Evolutionary conservation across 768 basidiomycete species (phyloP).

Genomic region (Lactarius akahatsu): DNA sequence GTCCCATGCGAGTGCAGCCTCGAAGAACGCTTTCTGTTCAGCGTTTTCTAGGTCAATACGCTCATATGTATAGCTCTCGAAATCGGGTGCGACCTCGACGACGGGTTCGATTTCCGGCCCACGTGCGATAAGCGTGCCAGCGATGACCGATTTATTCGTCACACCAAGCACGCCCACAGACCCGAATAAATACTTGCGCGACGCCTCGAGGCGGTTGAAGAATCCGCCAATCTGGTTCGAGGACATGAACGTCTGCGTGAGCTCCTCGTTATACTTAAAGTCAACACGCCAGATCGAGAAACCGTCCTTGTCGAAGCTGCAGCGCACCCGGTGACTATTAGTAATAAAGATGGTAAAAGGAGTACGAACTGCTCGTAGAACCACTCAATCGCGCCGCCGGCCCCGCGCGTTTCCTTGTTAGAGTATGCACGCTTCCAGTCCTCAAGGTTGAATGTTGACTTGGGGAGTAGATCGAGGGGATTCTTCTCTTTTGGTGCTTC

Average conservation of each 20-base stretch:
- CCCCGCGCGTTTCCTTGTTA: slow-evolving; percentile 92
- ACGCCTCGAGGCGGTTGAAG: slow-evolving; percentile 97
- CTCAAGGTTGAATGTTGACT: slow-evolving; percentile 84
- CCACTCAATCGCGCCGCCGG: slow-evolving; percentile 87
- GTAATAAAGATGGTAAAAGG: not conserved
- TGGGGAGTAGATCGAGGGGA: slow-evolving; percentile 89
- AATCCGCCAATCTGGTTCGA: slow-evolving; percentile 91
- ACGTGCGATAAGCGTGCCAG: slow-evolving; percentile 79
- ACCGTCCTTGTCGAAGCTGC: slow-evolving; percentile 82
- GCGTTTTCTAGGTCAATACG: slow-evolving; percentile 71
- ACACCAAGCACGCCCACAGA: slow-evolving; percentile 88
- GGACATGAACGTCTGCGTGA: slow-evolving; percentile 92
- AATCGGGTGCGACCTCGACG: slow-evolving; percentile 84
- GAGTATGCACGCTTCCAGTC: slow-evolving; percentile 99
- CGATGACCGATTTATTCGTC: slow-evolving; percentile 73
- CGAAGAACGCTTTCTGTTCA: slow-evolving; percentile 86
- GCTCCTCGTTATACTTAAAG: slow-evolving; percentile 96
- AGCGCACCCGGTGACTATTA: slow-evolving; percentile 12
- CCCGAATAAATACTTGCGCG: slow-evolving; percentile 95
- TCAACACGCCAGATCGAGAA: slow-evolving; percentile 91
- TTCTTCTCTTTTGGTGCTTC: slow-evolving; percentile 91
- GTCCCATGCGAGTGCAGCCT: slow-evolving; percentile 93
- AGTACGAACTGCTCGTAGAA: slow-evolving; percentile 85
- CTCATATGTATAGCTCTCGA: slow-evolving; percentile 82
- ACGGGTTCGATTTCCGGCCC: slow-evolving; percentile 72